Conservation (phyloP, 176 grass and related monocot species). For the Lolium multiflorum region DNA sequence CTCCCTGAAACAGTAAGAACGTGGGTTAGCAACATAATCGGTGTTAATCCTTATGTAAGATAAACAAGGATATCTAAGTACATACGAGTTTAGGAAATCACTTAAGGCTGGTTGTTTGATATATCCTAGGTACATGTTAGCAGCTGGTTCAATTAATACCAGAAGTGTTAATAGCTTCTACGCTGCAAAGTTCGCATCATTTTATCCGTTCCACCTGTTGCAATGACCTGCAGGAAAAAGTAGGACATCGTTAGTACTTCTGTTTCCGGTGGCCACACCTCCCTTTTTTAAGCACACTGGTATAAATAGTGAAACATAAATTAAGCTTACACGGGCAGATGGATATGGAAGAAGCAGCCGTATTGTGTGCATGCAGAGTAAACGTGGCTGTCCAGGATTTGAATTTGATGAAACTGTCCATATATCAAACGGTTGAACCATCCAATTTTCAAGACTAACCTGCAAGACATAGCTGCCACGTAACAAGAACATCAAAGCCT, state of each 20-base stretch:
- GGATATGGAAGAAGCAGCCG: constrained; percentile 61
- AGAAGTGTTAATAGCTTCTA: not conserved
- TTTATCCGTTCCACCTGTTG: constrained; percentile 69
- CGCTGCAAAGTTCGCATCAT: constrained; percentile 36
- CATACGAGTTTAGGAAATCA: constrained; percentile 63
- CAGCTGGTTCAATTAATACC: not conserved
- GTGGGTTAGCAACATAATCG: not conserved
- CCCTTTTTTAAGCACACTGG: not conserved
- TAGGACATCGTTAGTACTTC: not conserved
- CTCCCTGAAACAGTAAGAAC: constrained; percentile 48
- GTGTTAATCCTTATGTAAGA: not conserved
- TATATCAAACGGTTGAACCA: constrained; percentile 80
- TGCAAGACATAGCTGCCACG: constrained; percentile 21
- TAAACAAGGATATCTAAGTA: not conserved
- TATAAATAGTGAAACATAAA: constrained; percentile 44
- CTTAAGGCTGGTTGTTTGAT: constrained; percentile 60
- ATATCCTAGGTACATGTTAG: constrained; percentile 52
- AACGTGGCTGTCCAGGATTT: constrained; percentile 52
- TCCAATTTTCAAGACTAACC: constrained; percentile 92
- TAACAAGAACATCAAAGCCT: not conserved
- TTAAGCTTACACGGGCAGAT: constrained; percentile 49
- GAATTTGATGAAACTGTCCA: constrained; percentile 65
- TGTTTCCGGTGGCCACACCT: not conserved
- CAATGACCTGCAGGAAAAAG: constrained; percentile 56
- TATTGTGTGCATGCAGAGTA: constrained; percentile 81